These are phyloP conservation scores for Apiospora hydei DNA, from an alignment of 2,329 filamentous ascomycete genomes.

Conservation along the genomic window DNA sequence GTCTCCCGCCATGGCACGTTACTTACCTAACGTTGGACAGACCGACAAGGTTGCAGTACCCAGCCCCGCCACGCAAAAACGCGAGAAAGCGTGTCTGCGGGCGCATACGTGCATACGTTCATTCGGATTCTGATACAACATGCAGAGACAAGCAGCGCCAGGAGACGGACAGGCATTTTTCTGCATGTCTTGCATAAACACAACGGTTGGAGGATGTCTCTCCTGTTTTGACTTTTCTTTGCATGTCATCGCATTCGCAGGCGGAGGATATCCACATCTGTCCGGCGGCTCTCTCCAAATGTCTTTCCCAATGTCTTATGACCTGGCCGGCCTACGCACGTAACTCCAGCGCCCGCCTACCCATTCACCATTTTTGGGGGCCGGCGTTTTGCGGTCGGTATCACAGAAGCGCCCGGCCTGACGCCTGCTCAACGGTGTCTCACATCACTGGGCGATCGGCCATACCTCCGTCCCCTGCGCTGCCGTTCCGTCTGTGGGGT, in stretches of 20 bases:
- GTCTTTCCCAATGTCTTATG: neutral
- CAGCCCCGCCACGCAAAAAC: slow-evolving; percentile 12
- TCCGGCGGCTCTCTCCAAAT: neutral
- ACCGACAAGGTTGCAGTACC: neutral
- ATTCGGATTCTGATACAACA: neutral
- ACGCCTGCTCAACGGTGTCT: neutral
- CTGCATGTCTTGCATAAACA: slow-evolving; percentile 6
- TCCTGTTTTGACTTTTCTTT: neutral
- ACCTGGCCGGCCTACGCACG: neutral
- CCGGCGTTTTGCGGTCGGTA: neutral
- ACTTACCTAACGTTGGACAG: too few species aligned
- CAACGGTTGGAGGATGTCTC: neutral
- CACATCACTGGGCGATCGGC: neutral
- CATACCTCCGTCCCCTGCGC: neutral
- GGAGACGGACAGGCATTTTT: neutral
- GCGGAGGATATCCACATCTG: neutral
- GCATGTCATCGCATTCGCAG: neutral
- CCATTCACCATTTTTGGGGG: neutral
- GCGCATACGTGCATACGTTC: neutral
- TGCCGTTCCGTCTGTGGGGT: neutral
- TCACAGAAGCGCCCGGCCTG: neutral
- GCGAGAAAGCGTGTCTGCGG: neutral
- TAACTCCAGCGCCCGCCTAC: neutral
- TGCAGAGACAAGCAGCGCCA: neutral
- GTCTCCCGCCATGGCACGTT: neutral